Conservation (phyloP, 2,329 filamentous ascomycete genomes). For the Pseudocercospora fijiensis region DNA sequence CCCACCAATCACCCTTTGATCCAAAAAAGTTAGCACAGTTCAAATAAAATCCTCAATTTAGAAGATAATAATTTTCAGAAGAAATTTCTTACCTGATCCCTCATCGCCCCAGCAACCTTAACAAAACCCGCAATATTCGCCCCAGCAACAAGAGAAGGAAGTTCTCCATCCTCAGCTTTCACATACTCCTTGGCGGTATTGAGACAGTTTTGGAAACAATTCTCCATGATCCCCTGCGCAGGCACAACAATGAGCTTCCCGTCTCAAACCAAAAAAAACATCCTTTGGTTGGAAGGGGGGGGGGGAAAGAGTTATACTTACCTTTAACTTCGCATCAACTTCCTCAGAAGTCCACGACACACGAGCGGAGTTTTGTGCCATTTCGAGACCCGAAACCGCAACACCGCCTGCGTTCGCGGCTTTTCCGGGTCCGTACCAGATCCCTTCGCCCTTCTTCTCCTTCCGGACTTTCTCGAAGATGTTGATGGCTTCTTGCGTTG, state of each 20-base stretch:
- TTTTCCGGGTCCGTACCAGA: slow-evolving; percentile 96
- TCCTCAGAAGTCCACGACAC: slow-evolving; percentile 84
- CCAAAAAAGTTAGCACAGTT: too few relatives aligned
- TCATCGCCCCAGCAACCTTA: slow-evolving; percentile 94
- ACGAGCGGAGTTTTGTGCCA: slow-evolving; percentile 94
- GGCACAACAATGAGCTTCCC: slow-evolving; percentile 81
- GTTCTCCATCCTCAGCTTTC: slow-evolving; percentile 71
- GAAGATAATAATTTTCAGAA: too few relatives aligned
- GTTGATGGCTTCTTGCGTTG: slow-evolving; percentile 92
- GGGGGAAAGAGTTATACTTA: too few relatives aligned
- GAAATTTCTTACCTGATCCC: slow-evolving; percentile 76
- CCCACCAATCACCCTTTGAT: slow-evolving; percentile 79
- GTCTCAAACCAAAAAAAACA: too few relatives aligned
- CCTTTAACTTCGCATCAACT: slow-evolving; percentile 54
- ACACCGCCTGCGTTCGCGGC: slow-evolving; percentile 97
- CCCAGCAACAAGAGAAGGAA: slow-evolving; percentile 86
- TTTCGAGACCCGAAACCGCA: slow-evolving; percentile 94
- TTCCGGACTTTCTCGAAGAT: slow-evolving; percentile 79
- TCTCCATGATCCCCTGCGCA: slow-evolving; percentile 85
- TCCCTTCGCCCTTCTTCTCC: slow-evolving; percentile 65
- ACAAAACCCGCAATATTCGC: slow-evolving; percentile 97
- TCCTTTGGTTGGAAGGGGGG: too few relatives aligned
- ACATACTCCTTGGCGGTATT: slow-evolving; percentile 89
- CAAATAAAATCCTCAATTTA: too few relatives aligned
- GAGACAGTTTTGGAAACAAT: slow-evolving; percentile 85